Percentiles rank a stretch among this genome's conserved stretches.
phyloP scores from a whole-genome alignment of 371 early-diverging fungal species.

The Apophysomyces trapeziformis region DNA sequence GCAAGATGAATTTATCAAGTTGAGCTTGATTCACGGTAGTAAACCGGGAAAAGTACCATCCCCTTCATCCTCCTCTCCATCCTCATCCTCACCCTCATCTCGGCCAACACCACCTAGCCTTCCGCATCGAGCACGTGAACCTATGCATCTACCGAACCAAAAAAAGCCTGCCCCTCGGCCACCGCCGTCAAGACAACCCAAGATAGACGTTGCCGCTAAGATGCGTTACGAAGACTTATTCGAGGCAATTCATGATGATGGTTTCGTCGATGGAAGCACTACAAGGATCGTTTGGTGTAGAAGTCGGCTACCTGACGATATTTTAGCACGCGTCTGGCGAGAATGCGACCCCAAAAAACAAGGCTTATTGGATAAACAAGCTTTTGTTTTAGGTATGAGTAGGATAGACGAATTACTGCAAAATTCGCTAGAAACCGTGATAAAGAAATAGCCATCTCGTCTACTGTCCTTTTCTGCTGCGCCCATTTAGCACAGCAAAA shows the following conservation, averaged over 20 bases:
- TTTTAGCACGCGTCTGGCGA: constrained; percentile 44
- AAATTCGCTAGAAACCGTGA: background rate
- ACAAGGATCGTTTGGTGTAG: constrained; percentile 37
- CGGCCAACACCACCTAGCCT: background rate
- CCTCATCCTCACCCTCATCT: background rate
- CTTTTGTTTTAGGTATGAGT: constrained; percentile 52
- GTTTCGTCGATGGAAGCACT: constrained; percentile 44
- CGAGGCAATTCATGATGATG: constrained; percentile 42
- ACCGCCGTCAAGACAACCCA: constrained; percentile 38
- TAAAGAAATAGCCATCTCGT: background rate
- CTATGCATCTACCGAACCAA: constrained; percentile 13
- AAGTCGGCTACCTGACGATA: constrained; percentile 37
- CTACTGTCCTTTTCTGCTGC: too few species aligned
- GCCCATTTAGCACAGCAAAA: too few species aligned
- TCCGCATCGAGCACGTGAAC: constrained; percentile 5
- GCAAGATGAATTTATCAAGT: constrained; percentile 3
- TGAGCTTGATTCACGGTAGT: constrained; percentile 1
- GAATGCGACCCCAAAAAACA: constrained; percentile 44
- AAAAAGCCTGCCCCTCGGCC: constrained; percentile 41
- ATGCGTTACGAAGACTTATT: constrained; percentile 45
- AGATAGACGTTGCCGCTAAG: constrained; percentile 3
- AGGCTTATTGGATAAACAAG: constrained; percentile 45
- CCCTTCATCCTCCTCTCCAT: constrained; percentile 3
- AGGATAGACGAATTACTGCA: constrained; percentile 41
- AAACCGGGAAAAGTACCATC: background rate